phyloP scores from a whole-genome alignment of 2,329 filamentous ascomycete genomes.

The Lanzia echinophila region DNA sequence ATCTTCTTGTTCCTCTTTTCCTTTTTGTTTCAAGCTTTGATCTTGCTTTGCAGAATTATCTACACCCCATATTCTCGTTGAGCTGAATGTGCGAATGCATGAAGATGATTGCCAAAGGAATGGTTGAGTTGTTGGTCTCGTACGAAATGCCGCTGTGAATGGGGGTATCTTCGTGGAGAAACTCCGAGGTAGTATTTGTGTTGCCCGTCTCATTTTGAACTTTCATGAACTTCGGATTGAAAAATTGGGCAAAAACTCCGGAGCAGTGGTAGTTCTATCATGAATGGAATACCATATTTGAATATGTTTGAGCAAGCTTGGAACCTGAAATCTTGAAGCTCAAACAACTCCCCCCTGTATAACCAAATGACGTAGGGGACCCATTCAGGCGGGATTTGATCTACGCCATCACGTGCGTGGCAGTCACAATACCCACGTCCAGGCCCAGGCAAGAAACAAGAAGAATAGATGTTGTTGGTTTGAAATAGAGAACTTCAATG shows the following conservation, averaged over 20 bases:
- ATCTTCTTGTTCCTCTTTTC: conserved; percentile 29
- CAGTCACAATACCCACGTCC: too few relatives aligned
- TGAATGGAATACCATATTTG: not conserved
- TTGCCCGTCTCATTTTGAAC: conserved; percentile 1
- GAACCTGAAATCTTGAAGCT: not conserved
- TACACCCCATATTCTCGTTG: not conserved
- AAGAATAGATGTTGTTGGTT: too few relatives aligned
- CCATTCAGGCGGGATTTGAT: not conserved
- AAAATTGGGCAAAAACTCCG: not conserved
- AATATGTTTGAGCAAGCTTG: not conserved
- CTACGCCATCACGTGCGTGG: too few relatives aligned
- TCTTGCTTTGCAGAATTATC: conserved; percentile 12
- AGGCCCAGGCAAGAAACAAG: too few relatives aligned
- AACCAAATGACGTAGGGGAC: not conserved
- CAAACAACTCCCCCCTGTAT: not conserved
- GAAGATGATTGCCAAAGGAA: not conserved
- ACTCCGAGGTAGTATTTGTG: conserved; percentile 5
- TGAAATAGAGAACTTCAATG: too few relatives aligned
- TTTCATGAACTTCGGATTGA: not conserved
- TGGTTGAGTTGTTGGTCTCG: not conserved
- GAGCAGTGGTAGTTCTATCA: not conserved
- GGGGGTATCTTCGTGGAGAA: not conserved
- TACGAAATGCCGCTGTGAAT: not conserved
- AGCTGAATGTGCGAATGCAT: not conserved
- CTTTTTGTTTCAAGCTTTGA: conserved; percentile 21